Conservation (phyloP, 208 protist genomes). For the Angomonas ambiguus region DNA sequence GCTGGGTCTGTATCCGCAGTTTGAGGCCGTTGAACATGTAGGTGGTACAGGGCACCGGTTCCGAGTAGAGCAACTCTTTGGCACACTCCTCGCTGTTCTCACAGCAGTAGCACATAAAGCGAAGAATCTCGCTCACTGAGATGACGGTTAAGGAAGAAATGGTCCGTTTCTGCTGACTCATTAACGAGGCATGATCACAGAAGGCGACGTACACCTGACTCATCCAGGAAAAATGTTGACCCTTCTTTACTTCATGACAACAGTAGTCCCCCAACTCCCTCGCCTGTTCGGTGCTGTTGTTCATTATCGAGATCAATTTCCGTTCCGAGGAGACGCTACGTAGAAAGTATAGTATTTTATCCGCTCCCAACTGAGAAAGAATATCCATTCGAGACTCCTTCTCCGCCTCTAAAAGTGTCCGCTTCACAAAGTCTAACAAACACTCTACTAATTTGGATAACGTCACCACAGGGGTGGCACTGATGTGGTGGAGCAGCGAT, state of each 20-base stretch:
- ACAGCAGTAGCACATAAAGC: constrained; percentile 49
- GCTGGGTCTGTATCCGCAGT: constrained; percentile 44
- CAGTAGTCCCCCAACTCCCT: constrained; percentile 17
- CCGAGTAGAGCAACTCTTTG: constrained; percentile 45
- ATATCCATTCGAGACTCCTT: constrained; percentile 24
- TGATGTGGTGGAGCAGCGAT: constrained; percentile 52
- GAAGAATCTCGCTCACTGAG: constrained; percentile 37
- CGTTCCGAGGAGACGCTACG: constrained; percentile 40
- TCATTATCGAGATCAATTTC: constrained; percentile 43
- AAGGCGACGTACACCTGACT: constrained; percentile 43
- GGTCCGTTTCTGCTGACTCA: constrained; percentile 7
- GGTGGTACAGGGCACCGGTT: constrained; percentile 61
- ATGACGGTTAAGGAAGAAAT: constrained; percentile 33
- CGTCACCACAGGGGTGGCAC: constrained; percentile 20
- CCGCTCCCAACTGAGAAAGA: constrained; percentile 25
- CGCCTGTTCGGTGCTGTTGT: neutral
- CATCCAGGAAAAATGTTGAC: constrained; percentile 42
- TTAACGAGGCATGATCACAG: constrained; percentile 40
- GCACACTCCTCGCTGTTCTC: constrained; percentile 33
- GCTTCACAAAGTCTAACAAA: constrained; percentile 47
- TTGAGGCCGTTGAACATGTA: constrained; percentile 73
- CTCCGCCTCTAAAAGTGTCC: constrained; percentile 15
- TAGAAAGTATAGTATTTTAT: constrained; percentile 58
- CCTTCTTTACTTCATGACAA: constrained; percentile 21
- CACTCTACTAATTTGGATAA: constrained; percentile 26